phyloP scores from a whole-genome alignment of 805 yeast genomes.

The Pichia kluyveri region DNA sequence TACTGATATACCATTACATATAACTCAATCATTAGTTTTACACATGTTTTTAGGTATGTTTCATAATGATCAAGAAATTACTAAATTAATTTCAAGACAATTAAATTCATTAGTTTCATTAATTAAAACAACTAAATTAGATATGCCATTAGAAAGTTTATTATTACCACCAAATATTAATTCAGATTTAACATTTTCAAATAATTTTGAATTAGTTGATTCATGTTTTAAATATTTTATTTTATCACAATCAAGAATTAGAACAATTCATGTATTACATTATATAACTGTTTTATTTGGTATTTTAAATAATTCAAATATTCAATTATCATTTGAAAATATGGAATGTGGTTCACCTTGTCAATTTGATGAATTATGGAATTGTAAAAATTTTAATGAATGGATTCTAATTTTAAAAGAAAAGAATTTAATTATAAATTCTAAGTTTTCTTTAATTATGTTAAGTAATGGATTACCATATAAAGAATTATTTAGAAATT shows the following conservation, averaged over 20 bases:
- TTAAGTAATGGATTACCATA: slow-evolving; percentile 45
- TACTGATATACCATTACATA: slow-evolving; percentile 47
- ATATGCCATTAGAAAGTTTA: slow-evolving; percentile 39
- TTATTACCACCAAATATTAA: slow-evolving; percentile 32
- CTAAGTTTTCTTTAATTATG: slow-evolving; percentile 46
- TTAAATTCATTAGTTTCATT: slow-evolving; percentile 46
- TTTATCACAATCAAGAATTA: slow-evolving; percentile 44
- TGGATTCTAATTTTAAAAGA: slow-evolving; percentile 39
- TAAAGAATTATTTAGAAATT: slow-evolving; percentile 44
- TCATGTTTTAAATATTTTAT: slow-evolving; percentile 42
- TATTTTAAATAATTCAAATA: slow-evolving; percentile 32
- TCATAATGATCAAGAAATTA: slow-evolving; percentile 43
- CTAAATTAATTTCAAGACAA: slow-evolving; percentile 41
- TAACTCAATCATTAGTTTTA: slow-evolving; percentile 46
- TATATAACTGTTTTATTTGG: slow-evolving; percentile 41
- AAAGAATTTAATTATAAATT: slow-evolving; percentile 35
- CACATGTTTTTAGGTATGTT: slow-evolving; percentile 51
- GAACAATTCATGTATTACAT: slow-evolving; percentile 44
- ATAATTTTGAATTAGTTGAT: slow-evolving; percentile 23
- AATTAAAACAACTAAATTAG: slow-evolving; percentile 42
- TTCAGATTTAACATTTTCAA: slow-evolving; percentile 11
- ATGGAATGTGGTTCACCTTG: slow-evolving; percentile 62
- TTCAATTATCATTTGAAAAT: slow-evolving; percentile 33
- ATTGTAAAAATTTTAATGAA: slow-evolving; percentile 35
- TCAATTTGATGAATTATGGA: slow-evolving; percentile 51